Conservation (phyloP, 164 flowering plant species). For the Chloranthus sessilifolius region DNA sequence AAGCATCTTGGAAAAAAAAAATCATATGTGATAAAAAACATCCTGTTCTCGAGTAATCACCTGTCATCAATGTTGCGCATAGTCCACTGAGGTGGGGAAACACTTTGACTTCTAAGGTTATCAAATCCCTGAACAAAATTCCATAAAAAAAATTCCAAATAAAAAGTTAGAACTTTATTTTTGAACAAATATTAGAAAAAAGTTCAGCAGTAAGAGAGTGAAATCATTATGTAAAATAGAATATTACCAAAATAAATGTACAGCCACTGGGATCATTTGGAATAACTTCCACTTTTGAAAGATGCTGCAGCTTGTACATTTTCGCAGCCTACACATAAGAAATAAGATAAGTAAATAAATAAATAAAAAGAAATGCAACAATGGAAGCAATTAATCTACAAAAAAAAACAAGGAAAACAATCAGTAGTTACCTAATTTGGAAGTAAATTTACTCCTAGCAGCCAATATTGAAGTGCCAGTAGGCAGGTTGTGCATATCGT, state of each 20-base stretch:
- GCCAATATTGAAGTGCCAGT: no score
- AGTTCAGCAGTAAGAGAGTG: no score
- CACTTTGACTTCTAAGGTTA: slow-evolving; percentile 92
- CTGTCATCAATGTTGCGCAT: slow-evolving; percentile 98
- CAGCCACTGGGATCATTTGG: slow-evolving; percentile 93
- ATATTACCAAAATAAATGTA: slow-evolving; percentile 81
- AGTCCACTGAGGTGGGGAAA: slow-evolving; percentile 98
- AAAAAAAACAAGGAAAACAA: not conserved
- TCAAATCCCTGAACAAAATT: slow-evolving; percentile 75
- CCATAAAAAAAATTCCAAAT: not conserved
- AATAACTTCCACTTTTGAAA: slow-evolving; percentile 91
- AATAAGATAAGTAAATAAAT: not conserved
- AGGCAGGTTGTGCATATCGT: no score
- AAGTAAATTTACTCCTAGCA: no score
- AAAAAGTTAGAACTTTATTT: not conserved
- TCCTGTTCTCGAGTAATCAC: slow-evolving; percentile 26
- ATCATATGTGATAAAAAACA: no score
- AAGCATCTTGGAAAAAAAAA: no score
- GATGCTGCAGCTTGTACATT: slow-evolving; percentile 93
- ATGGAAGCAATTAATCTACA: no score
- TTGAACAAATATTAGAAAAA: no score
- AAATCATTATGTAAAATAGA: slow-evolving; percentile 2
- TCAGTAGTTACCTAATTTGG: no score
- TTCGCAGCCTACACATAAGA: slow-evolving; percentile 73
- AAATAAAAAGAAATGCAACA: not conserved